These are phyloP conservation scores for Mycosphaerella arachidis DNA, from an alignment of 2,329 filamentous ascomycete species.

Conservation along the genomic window DNA sequence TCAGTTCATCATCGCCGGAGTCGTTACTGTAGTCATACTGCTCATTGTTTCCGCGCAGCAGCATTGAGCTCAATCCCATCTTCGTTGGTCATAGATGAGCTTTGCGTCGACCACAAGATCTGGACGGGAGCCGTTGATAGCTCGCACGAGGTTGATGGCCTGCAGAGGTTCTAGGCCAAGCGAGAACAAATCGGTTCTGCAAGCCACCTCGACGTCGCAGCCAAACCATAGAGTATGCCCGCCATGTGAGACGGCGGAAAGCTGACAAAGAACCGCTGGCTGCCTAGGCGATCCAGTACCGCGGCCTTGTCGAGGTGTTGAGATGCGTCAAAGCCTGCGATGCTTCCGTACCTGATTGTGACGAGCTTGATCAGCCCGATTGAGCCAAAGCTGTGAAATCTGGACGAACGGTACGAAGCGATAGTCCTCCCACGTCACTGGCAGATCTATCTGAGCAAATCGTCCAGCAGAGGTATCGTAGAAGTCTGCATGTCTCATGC, in stretches of 20 bases:
- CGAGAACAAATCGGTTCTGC: constrained; percentile 28
- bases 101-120: constrained; percentile 4
- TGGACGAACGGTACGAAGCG: background rate
- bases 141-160: constrained; percentile 21
- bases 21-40: constrained; percentile 5
- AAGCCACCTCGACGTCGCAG: no score
- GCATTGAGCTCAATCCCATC: background rate
- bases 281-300: background rate
- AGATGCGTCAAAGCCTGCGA: constrained; percentile 4
- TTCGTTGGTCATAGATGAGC: constrained; percentile 10
- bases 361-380: constrained; percentile 8
- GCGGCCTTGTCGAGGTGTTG: constrained; percentile 1
- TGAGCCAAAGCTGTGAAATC: constrained; percentile 8
- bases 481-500: background rate
- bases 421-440: constrained; percentile 4
- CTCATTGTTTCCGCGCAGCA: background rate
- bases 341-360: background rate
- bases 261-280: background rate
- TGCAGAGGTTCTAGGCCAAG: constrained; percentile 33
- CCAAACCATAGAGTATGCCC: background rate
- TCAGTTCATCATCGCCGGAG: constrained; percentile 7
- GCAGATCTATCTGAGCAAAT: background rate
- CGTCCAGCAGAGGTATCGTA: background rate
- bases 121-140: constrained; percentile 11
- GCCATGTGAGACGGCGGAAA: background rate